Percentiles rank a stretch among this genome's conserved stretches.
These are phyloP conservation scores for Canavalia gladiata DNA, from an alignment of 306 rosid genomes.

Conservation along the genomic window DNA sequence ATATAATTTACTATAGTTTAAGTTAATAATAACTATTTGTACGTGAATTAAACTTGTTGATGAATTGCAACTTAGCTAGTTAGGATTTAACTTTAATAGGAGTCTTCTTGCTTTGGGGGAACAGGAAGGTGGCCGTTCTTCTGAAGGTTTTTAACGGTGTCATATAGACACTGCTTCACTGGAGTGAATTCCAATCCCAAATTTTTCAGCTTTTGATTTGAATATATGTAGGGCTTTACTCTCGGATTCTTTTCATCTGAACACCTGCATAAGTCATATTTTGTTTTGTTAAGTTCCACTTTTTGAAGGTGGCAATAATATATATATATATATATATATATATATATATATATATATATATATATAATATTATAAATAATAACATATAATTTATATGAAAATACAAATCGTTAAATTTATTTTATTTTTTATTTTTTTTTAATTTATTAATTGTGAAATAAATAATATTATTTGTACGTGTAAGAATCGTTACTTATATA, in stretches of 20 bases:
- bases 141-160: slow-evolving; percentile 85
- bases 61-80: neutral
- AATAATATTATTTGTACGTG: too few relatives aligned
- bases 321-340: too few relatives aligned
- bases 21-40: neutral
- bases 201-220: slow-evolving; percentile 76
- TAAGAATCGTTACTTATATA: too few relatives aligned
- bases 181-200: slow-evolving; percentile 84
- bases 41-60: neutral
- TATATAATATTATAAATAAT: too few relatives aligned
- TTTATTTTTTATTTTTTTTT: too few relatives aligned
- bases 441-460: too few relatives aligned
- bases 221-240: slow-evolving; percentile 70
- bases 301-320: too few relatives aligned
- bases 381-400: too few relatives aligned
- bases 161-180: slow-evolving; percentile 78
- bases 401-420: too few relatives aligned
- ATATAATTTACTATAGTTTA: neutral
- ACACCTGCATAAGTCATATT: slow-evolving; percentile 58
- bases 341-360: too few relatives aligned
- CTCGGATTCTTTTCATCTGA: slow-evolving; percentile 85
- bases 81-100: slow-evolving; percentile 40
- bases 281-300: neutral
- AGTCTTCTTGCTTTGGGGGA: slow-evolving; percentile 54
- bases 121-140: slow-evolving; percentile 83